Base-by-base conservation (phyloP, 2,329 filamentous ascomycete genomes). In the Coniochaeta hoffmannii region DNA sequence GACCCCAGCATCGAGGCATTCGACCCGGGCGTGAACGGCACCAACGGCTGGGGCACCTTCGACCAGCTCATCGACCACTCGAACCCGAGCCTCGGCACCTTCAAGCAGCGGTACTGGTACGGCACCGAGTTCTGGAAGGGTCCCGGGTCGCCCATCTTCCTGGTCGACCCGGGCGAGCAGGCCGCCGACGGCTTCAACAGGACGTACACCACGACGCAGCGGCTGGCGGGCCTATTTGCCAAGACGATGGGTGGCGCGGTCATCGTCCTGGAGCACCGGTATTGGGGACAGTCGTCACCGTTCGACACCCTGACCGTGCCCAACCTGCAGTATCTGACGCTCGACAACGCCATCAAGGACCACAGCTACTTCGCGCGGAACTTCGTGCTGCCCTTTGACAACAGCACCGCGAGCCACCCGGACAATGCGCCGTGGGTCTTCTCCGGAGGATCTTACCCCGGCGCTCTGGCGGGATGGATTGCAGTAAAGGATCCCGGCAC, bases 381-480 rank as follows among this genome's bases (percentile, higher is more conserved):
- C 56, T 76, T 75, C n/a, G 58, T 71, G n/a, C 68, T 80, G 30
- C 76, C 77, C 0, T 82, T 81, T 56, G 77, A 78, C 59, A 62
- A 62, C 1, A 67, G 70, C 41, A 67, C 68, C n/a, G 67, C 65
- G 19, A 79, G 72, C 58, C 70, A 71, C 51, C 75, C 78, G 14
- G 68, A 71, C 24, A 69, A 73, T 28, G 75, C 76, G 5, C 78
- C 79, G 0, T 82, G 79, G 79, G 68, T 82, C 31, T 68, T 76
- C 51, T 71, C 72, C 24, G 79, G 79, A 15, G 79, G 77, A 19
- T 79, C 76, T 2, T 82, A 82, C 63, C 73, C 74, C 44, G 79
- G 78, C 53, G 78, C 78, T 1, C 68, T 82, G 32, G 64, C 78
- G 1, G 78, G 73, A 0, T 81, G 78, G 78, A 74, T 73, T 9